Percentiles rank a stretch among this genome's conserved stretches.
These are phyloP conservation scores for Staphylotrichum tortipilum DNA, from an alignment of 495 filamentous ascomycete species.

Conservation along the genomic window DNA sequence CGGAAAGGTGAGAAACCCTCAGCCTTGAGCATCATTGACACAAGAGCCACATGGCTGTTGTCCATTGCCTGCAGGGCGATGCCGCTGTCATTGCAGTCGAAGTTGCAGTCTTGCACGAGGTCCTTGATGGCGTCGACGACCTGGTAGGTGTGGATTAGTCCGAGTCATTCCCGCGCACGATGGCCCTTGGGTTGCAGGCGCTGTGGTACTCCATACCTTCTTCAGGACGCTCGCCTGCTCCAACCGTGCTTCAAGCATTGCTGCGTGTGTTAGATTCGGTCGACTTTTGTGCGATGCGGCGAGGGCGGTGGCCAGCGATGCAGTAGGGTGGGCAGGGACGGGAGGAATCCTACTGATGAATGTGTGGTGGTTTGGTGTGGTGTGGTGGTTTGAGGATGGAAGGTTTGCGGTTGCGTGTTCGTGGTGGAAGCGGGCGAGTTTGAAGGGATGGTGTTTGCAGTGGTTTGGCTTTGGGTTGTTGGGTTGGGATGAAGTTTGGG, in stretches of 20 bases:
- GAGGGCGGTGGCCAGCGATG: not conserved
- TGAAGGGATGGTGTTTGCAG: not conserved
- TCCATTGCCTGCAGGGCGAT: conserved; percentile 99
- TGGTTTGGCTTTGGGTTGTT: conserved; percentile 1
- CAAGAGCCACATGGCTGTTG: conserved; percentile 97
- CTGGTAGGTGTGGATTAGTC: conserved; percentile 33
- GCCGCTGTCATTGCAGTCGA: conserved; percentile 99
- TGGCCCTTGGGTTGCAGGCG: not conserved
- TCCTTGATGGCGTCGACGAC: conserved; percentile 99
- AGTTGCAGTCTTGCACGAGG: conserved; percentile 99
- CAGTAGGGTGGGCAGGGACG: no score
- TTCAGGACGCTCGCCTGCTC: conserved; percentile 92
- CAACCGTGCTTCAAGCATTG: conserved; percentile 90
- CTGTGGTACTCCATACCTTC: conserved; percentile 55
- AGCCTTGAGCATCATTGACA: conserved; percentile 95
- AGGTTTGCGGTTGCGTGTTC: not conserved
- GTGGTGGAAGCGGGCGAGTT: not conserved
- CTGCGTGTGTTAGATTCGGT: conserved; percentile 20
- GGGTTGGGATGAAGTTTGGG: conserved; percentile 7
- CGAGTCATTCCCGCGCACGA: not conserved
- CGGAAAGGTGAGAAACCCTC: conserved; percentile 95
- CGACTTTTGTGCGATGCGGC: not conserved
- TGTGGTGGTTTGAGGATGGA: no score
- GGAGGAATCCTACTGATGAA: conserved; percentile 8
- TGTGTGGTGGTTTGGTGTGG: not conserved